Percentiles rank a stretch among this genome's conserved stretches.
These are phyloP conservation scores for Harringtonia lauricola DNA, from an alignment of 2,329 filamentous ascomycete genomes.

Conservation along the genomic window DNA sequence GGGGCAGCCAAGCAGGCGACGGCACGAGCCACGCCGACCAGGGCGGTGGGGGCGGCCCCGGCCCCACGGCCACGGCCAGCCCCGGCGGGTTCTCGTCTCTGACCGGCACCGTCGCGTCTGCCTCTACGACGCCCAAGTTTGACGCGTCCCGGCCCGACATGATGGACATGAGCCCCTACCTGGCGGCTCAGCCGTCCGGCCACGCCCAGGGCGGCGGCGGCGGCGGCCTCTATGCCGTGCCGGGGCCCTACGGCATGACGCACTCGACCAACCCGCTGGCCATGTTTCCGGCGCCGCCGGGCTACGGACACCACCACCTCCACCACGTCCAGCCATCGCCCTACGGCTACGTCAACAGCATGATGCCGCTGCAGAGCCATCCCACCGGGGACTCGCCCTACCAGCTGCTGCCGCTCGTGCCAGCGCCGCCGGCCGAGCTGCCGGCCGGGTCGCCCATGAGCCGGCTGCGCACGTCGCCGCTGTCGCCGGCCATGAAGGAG, in stretches of 20 bases:
- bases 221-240: not conserved
- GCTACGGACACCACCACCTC: too few species aligned
- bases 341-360: not conserved
- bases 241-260: not conserved
- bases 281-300: too few species aligned
- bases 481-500: too few species aligned
- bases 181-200: not conserved
- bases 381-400: not conserved
- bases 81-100: not conserved
- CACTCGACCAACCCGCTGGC: not conserved
- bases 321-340: not conserved
- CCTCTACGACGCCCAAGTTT: not conserved
- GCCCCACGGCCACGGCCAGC: not conserved
- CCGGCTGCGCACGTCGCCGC: not conserved
- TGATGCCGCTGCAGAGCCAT: not conserved
- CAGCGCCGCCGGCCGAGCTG: not conserved
- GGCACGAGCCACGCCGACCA: not conserved
- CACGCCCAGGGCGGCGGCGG: not conserved
- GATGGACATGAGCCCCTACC: not conserved
- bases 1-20: not conserved
- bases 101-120: not conserved
- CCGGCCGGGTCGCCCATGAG: too few species aligned
- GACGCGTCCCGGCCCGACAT: not conserved
- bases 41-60: not conserved
- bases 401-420: too few species aligned